Conservation (phyloP, 768 basidiomycete genomes). For the Lepiota brunneoincarnata region DNA sequence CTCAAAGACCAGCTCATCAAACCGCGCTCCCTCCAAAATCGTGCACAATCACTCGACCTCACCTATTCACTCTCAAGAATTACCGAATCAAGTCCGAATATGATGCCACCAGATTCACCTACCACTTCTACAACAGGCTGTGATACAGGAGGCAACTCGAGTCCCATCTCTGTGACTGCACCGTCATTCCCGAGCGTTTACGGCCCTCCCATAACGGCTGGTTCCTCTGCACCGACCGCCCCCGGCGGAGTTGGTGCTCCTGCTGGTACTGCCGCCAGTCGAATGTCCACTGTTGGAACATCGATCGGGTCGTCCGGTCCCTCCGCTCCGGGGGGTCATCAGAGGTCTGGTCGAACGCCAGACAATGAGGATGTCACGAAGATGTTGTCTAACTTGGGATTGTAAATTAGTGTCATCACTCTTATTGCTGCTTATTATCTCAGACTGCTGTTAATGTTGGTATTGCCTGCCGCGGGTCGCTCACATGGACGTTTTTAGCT, state of each 20-base stretch:
- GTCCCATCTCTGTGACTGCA: conserved; percentile 73
- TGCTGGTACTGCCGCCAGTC: conserved; percentile 15
- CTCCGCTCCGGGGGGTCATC: conserved; percentile 23
- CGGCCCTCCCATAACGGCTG: conserved; percentile 51
- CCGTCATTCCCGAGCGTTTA: conserved; percentile 87
- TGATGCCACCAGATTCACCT: conserved; percentile 75
- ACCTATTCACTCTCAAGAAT: conserved; percentile 83
- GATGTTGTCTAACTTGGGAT: conserved; percentile 73
- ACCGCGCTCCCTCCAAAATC: conserved; percentile 79
- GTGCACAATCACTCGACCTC: conserved; percentile 87
- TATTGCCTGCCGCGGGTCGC: neutral
- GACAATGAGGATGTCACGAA: conserved; percentile 63
- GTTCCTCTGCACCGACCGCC: conserved; percentile 7
- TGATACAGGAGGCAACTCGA: conserved; percentile 74
- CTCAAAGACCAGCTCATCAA: conserved; percentile 74
- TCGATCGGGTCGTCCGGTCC: conserved; percentile 8
- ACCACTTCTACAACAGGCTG: conserved; percentile 61
- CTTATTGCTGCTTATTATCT: conserved; percentile 15
- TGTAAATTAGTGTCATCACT: conserved; percentile 32
- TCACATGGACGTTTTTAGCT: conserved; percentile 6
- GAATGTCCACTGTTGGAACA: conserved; percentile 3
- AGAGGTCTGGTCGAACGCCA: conserved; percentile 31
- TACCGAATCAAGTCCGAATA: conserved; percentile 58
- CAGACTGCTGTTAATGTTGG: neutral
- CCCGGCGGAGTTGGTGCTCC: conserved; percentile 1